Conservation (phyloP, 192 early-diverging fungal species). For the Pilobolus umbonatus region DNA sequence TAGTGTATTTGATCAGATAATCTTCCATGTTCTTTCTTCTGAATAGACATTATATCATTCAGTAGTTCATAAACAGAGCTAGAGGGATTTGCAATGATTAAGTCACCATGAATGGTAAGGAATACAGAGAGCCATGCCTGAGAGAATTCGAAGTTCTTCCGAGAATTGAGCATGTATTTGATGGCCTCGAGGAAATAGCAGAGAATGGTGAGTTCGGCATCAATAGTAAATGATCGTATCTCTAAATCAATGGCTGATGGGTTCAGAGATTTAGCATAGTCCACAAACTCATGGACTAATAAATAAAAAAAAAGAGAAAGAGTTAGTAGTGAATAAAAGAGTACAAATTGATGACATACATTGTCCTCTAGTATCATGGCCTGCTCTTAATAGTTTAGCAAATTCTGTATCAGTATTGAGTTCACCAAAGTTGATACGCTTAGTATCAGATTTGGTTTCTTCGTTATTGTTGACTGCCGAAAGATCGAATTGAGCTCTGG, state of each 20-base stretch:
- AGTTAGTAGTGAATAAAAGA: neutral
- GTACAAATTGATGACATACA: constrained; percentile 24
- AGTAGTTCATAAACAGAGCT: constrained; percentile 42
- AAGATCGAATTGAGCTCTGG: constrained; percentile 31
- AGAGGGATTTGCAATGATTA: constrained; percentile 56
- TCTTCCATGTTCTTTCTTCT: constrained; percentile 27
- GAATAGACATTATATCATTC: constrained; percentile 28
- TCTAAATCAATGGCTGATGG: constrained; percentile 86
- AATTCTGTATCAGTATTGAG: constrained; percentile 59
- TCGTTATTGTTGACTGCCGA: constrained; percentile 27
- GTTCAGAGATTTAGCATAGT: constrained; percentile 67
- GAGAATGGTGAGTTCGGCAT: constrained; percentile 57
- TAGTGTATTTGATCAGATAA: constrained; percentile 39
- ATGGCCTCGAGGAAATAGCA: constrained; percentile 65
- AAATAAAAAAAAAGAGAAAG: neutral
- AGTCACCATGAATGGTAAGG: constrained; percentile 75
- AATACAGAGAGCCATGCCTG: constrained; percentile 78
- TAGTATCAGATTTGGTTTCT: constrained; percentile 25
- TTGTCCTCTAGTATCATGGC: constrained; percentile 35
- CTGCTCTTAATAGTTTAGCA: constrained; percentile 47
- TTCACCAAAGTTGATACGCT: constrained; percentile 40
- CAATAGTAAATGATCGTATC: constrained; percentile 69
- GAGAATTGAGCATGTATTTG: constrained; percentile 49
- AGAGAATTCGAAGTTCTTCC: constrained; percentile 83
- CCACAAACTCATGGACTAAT: constrained; percentile 57